Base-by-base conservation (phyloP, 2,329 filamentous ascomycete species). In the Colletotrichum sublineola region DNA sequence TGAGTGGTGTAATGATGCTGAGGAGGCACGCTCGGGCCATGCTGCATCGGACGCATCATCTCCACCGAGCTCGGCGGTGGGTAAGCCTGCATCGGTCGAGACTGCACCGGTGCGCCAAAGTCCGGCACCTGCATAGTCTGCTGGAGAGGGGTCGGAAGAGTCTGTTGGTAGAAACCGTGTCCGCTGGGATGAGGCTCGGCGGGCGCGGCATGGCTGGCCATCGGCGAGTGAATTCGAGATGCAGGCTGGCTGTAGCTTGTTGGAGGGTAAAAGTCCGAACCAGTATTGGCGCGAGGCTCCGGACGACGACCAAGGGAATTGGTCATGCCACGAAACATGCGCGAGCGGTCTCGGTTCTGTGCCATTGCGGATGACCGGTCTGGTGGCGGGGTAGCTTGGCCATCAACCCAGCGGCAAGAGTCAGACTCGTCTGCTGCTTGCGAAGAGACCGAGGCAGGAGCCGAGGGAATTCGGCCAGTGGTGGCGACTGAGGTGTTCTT, bases 1-100 rank as follows among this genome's bases (percentile, higher is more conserved):
- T 72, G 69, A 8, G 66, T 72, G 2, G 66, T 72, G 69, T 72
- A 72, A 29, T 58, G 50, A 14, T 58, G 50, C 38, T 72, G 69
- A 9, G 66, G 48, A 15, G 69, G 69, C 14, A 69, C n/a, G 33
- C 55, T 55, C 40, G 66, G 53, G 18, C 69, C 38, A 5, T 66
- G 50, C 46, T 72, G 69, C 69, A 72, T 72, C 7, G 69, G 66
- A 5, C 69, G 69, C 66, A 72, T 72, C 53, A 72, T 69, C 53
- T 72, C 69, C 9, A 62, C 66, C 33, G 69, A 72, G 24, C 66
- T 64, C 7, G 69, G 66, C 5, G 69, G 66, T 1, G 69, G 63
- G 55, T 72, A 72, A 4, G 69, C 36, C 3, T 68, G 69, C 44
- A 72, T 72, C 7, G 66, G 55, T 14, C 69, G 60, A 61, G 67